Evolutionary conservation across 371 early-diverging fungal species (phyloP).

Genomic region (Apophysomyces variabilis): DNA sequence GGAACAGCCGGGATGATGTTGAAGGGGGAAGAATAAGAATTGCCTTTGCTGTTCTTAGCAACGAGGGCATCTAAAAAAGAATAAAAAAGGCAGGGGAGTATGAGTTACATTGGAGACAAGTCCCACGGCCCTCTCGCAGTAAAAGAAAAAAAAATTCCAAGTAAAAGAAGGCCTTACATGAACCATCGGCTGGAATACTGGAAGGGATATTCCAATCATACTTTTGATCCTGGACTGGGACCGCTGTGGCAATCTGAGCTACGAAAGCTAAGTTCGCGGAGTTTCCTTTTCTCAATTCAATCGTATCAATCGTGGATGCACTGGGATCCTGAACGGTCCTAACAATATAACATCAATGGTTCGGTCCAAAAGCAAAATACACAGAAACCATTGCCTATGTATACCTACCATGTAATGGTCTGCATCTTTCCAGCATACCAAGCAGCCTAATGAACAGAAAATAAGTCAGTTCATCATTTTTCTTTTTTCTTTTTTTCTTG

Average conservation of each 20-base stretch:
- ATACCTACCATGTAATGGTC: slow-evolving; percentile 33
- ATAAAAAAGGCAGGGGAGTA: background rate
- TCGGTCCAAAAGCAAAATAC: background rate
- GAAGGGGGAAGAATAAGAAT: slow-evolving; percentile 45
- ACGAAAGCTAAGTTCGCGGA: slow-evolving; percentile 29
- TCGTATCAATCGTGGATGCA: slow-evolving; percentile 25
- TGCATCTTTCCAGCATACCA: slow-evolving; percentile 34
- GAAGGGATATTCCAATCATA: slow-evolving; percentile 38
- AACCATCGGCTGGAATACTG: slow-evolving; percentile 23
- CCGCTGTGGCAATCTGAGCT: slow-evolving; percentile 22
- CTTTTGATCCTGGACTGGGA: slow-evolving; percentile 18
- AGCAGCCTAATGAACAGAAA: slow-evolving; percentile 28
- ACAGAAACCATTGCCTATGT: no score
- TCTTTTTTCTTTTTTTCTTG: background rate
- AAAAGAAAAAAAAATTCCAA: slow-evolving; percentile 12
- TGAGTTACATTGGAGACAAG: background rate
- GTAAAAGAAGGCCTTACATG: slow-evolving; percentile 31
- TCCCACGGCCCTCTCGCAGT: background rate
- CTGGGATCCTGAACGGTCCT: slow-evolving; percentile 31
- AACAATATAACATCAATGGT: background rate
- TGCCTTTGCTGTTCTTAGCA: slow-evolving; percentile 34
- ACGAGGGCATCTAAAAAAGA: slow-evolving; percentile 37
- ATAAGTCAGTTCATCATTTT: background rate
- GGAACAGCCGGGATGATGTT: slow-evolving; percentile 39
- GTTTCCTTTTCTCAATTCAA: slow-evolving; percentile 37